A percentile compares a stretch with the other conserved stretches of the same genome.
Conservation (phyloP, 2,329 filamentous ascomycete species). For the Juglanconis juglandina region DNA sequence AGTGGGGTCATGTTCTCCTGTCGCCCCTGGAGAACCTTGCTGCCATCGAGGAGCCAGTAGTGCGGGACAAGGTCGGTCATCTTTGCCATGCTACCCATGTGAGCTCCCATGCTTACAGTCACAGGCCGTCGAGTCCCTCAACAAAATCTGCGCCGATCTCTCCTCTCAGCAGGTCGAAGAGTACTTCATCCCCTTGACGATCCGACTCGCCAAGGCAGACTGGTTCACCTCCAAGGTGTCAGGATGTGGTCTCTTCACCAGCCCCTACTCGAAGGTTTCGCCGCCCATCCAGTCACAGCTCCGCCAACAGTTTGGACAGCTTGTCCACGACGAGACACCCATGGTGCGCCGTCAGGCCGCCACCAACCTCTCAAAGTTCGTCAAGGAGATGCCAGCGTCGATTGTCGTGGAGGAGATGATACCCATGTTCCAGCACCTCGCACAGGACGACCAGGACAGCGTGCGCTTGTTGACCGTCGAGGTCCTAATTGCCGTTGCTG, state of each 20-base stretch:
- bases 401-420: conserved; percentile 99
- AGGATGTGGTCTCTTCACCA: conserved; percentile 90
- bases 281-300: conserved; percentile 85
- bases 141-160: conserved; percentile 95
- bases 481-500: conserved; percentile 91
- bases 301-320: conserved; percentile 82
- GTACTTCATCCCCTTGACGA: conserved; percentile 91
- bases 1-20: conserved; percentile 91
- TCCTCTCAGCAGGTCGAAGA: conserved; percentile 93
- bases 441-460: conserved; percentile 95
- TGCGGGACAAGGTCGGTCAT: conserved; percentile 83
- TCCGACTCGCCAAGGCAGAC: conserved; percentile 96
- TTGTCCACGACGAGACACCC: conserved; percentile 97
- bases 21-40: conserved; percentile 97
- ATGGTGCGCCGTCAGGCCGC: conserved; percentile 98
- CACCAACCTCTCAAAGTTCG: conserved; percentile 94
- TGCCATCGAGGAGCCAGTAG: conserved; percentile 95
- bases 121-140: conserved; percentile 95
- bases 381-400: conserved; percentile 89
- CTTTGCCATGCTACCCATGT: not conserved
- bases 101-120: conserved; percentile 14
- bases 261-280: conserved; percentile 88
- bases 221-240: conserved; percentile 99
- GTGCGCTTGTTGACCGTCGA: conserved; percentile 94
- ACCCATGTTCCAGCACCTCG: conserved; percentile 94